Evolutionary conservation across 2,329 filamentous ascomycete genomes (phyloP).

Genomic region (Arthroderma uncinatum): DNA sequence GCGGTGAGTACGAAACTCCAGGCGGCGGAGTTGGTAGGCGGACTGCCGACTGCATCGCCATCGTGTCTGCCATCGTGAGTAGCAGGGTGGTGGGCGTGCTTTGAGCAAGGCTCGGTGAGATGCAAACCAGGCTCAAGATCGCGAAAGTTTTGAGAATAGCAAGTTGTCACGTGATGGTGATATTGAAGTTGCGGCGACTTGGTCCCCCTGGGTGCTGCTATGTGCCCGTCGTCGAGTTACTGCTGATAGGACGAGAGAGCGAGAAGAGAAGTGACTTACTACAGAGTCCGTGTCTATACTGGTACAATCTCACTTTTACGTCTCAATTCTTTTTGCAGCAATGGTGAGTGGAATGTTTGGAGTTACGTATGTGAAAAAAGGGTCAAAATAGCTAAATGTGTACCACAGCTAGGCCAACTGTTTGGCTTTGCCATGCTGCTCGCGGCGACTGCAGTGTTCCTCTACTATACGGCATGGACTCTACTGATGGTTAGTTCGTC

Average conservation of each 20-base stretch:
- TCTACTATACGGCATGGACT: constrained; percentile 97
- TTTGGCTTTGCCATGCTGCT: constrained; percentile 66
- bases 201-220: neutral
- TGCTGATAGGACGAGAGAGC: neutral
- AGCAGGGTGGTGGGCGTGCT: neutral
- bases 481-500: constrained; percentile 68
- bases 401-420: constrained; percentile 72
- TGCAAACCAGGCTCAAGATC: neutral
- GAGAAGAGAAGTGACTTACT: neutral
- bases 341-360: constrained; percentile 15
- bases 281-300: neutral
- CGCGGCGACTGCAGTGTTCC: constrained; percentile 59
- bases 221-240: neutral
- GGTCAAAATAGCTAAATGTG: neutral
- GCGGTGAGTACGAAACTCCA: constrained; percentile 38
- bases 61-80: constrained; percentile 32
- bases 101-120: neutral
- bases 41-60: constrained; percentile 45
- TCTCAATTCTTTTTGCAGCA: neutral
- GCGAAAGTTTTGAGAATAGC: neutral
- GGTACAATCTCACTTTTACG: neutral
- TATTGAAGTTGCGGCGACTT: neutral
- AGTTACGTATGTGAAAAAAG: neutral
- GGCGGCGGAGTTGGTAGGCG: constrained; percentile 48
- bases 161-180: neutral